Evolutionary conservation across 1,139 yeast genomes (phyloP).

Genomic region (Magnusiomyces tetraspermus): DNA sequence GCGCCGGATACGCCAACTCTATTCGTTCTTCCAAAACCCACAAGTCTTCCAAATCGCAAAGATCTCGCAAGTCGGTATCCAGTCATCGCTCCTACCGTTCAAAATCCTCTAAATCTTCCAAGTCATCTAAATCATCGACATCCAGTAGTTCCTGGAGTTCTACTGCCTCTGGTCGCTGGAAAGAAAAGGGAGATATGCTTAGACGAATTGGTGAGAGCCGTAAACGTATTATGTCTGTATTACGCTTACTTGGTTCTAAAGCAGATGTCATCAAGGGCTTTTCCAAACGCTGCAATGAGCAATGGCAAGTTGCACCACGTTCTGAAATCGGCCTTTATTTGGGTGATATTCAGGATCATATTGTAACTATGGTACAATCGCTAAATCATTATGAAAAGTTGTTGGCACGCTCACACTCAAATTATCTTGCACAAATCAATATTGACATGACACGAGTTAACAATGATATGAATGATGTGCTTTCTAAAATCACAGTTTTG

Average conservation of each 20-base stretch:
- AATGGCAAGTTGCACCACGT: constrained; percentile 60
- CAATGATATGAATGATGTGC: constrained; percentile 91
- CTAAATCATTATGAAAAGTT: constrained; percentile 89
- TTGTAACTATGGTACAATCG: constrained; percentile 89
- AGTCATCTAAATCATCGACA: constrained; percentile 28
- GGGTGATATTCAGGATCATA: constrained; percentile 85
- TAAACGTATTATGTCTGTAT: constrained; percentile 82
- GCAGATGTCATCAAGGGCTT: constrained; percentile 96
- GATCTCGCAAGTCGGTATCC: not conserved
- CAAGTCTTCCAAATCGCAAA: not conserved
- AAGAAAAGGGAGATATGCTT: constrained; percentile 86
- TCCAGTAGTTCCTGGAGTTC: constrained; percentile 38
- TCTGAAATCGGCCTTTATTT: constrained; percentile 80
- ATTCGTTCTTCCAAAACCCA: not conserved
- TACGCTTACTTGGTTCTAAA: constrained; percentile 76
- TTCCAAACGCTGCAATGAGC: constrained; percentile 81
- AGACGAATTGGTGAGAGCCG: constrained; percentile 92
- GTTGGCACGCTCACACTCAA: constrained; percentile 85
- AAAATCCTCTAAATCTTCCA: constrained; percentile 15
- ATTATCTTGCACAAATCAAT: constrained; percentile 90
- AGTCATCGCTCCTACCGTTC: not conserved
- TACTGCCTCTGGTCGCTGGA: constrained; percentile 48
- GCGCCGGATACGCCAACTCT: not conserved
- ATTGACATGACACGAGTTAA: constrained; percentile 97
- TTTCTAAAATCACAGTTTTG: constrained; percentile 83